These are phyloP conservation scores for Tetrahymena elliotti DNA, from an alignment of 73 alveolate genomes.

Conservation along the genomic window DNA sequence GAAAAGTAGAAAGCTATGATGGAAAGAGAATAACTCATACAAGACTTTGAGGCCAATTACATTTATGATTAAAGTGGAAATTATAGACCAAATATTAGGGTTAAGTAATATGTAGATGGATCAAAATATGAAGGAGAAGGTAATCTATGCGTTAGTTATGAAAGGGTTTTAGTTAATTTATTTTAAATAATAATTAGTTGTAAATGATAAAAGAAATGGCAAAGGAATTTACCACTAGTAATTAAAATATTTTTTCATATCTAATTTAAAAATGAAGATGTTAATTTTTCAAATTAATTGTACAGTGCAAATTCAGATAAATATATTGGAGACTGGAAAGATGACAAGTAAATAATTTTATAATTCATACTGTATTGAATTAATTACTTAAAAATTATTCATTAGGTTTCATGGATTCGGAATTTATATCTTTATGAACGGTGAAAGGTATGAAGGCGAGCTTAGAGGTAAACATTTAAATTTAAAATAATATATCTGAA, in stretches of 20 bases:
- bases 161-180: neutral
- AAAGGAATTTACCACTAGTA: slow-evolving; percentile 19
- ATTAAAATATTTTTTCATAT: neutral
- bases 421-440: slow-evolving; percentile 19
- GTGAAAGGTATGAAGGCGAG: slow-evolving; percentile 41
- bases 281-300: neutral
- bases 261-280: neutral
- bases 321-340: slow-evolving; percentile 37
- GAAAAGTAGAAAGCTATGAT: neutral
- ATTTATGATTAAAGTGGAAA: neutral
- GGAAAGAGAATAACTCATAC: neutral
- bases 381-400: neutral
- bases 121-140: slow-evolving; percentile 39
- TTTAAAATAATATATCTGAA: neutral
- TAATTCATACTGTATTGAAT: neutral
- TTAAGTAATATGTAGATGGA: slow-evolving; percentile 26
- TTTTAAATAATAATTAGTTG: neutral
- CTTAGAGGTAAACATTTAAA: neutral
- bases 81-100: slow-evolving; percentile 14
- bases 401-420: slow-evolving; percentile 9
- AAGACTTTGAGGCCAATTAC: neutral
- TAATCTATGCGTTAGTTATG: neutral
- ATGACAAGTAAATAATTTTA: neutral
- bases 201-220: slow-evolving; percentile 25
- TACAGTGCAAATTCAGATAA: neutral